Evolutionary conservation across 1,139 yeast species (phyloP).

Genomic region (Saccharomycopsis hybrid): DNA sequence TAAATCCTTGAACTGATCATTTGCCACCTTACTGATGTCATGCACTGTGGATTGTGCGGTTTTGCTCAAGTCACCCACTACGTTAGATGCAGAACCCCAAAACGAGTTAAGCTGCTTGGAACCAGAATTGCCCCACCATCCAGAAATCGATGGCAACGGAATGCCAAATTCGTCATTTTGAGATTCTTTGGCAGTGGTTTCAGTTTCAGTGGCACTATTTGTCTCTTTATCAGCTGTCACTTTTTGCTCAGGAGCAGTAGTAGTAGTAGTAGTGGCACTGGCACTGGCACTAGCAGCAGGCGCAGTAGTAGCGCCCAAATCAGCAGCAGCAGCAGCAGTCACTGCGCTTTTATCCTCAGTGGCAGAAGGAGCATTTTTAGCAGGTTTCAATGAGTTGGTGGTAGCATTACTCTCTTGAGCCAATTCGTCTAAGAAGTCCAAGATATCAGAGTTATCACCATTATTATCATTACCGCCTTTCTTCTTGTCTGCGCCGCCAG

Average conservation of each 20-base stretch:
- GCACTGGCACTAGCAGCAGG: neutral
- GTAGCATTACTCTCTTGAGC: conserved; percentile 35
- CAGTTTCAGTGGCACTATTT: conserved; percentile 14
- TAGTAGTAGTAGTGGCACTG: conserved; percentile 1
- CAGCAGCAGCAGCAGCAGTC: neutral
- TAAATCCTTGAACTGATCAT: conserved; percentile 16
- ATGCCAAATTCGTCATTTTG: conserved; percentile 30
- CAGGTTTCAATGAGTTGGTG: conserved; percentile 16
- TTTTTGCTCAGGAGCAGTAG: neutral
- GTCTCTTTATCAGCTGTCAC: conserved; percentile 17
- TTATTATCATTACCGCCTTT: conserved; percentile 22
- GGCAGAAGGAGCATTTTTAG: conserved; percentile 14
- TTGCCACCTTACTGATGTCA: conserved; percentile 25
- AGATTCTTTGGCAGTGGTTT: conserved; percentile 23
- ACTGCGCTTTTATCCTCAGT: conserved; percentile 21
- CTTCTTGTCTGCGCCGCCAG: conserved; percentile 28
- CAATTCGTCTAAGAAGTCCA: conserved; percentile 83
- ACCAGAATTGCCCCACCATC: conserved; percentile 80
- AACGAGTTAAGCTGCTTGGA: conserved; percentile 64
- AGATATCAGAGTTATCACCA: conserved; percentile 62
- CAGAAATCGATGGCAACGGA: conserved; percentile 63
- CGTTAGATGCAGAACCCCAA: conserved; percentile 47
- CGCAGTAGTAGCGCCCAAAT: neutral
- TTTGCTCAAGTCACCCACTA: conserved; percentile 22
- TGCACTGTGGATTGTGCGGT: conserved; percentile 23